Percentiles rank a stretch among this genome's conserved stretches.
Evolutionary conservation across 179 eudicot species (phyloP).

Genomic region (Beta macrorhiza): DNA sequence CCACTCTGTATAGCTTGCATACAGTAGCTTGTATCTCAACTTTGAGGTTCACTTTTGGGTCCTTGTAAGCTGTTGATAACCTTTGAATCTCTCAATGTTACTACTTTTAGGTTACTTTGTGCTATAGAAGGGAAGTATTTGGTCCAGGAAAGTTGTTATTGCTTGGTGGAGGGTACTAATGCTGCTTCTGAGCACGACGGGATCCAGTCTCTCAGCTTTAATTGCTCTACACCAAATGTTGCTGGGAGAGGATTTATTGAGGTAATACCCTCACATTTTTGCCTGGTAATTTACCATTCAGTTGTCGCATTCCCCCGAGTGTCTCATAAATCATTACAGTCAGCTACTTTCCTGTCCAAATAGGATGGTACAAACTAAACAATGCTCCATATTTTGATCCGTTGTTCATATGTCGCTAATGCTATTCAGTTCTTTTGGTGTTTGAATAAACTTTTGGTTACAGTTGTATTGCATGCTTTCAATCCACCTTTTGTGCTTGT

Average conservation of each 20-base stretch:
- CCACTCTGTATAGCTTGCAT: not conserved
- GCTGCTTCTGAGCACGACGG: conserved; percentile 39
- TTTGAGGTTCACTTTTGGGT: conserved; percentile 2
- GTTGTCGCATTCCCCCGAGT: not conserved
- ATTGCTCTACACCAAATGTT: conserved; percentile 60
- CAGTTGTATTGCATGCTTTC: no score
- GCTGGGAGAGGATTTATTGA: conserved; percentile 88
- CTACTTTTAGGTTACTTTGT: conserved; percentile 61
- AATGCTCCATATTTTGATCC: not conserved
- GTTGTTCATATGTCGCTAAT: not conserved
- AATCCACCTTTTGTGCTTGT: no score
- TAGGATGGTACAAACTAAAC: not conserved
- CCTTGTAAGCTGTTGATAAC: conserved; percentile 6
- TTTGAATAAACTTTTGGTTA: not conserved
- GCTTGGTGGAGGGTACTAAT: conserved; percentile 39
- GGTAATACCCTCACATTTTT: conserved; percentile 37
- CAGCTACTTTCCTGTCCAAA: not conserved
- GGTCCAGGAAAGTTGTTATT: conserved; percentile 50
- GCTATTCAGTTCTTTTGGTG: conserved; percentile 2
- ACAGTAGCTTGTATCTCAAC: not conserved
- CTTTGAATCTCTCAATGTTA: not conserved
- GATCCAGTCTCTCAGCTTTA: conserved; percentile 53
- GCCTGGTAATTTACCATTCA: not conserved
- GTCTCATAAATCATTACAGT: not conserved
- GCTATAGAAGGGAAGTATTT: conserved; percentile 76